Percentiles rank a stretch among this genome's conserved stretches.
Conservation (phyloP, 495 filamentous ascomycete species). For the Aspergillus cavernicola region DNA sequence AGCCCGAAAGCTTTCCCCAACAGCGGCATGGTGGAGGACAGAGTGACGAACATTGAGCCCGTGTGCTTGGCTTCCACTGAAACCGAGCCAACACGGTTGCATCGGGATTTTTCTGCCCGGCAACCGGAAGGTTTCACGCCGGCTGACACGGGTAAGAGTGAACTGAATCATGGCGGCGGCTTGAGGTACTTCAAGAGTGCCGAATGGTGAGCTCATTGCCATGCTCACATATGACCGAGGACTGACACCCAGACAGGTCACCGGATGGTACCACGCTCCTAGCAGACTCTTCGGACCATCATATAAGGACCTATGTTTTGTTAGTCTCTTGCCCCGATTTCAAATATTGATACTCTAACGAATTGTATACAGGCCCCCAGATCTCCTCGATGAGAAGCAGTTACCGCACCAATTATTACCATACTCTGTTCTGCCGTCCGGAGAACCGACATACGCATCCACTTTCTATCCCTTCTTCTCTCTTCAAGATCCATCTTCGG, state of each 20-base stretch:
- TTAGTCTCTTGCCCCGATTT: constrained; percentile 23
- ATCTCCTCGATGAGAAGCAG: constrained; percentile 58
- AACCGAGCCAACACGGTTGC: neutral
- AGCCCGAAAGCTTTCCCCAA: neutral
- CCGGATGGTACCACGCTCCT: constrained; percentile 81
- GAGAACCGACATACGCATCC: constrained; percentile 68
- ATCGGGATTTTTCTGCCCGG: neutral
- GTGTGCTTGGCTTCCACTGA: neutral
- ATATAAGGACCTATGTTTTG: constrained; percentile 68
- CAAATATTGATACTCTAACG: constrained; percentile 7
- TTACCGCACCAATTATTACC: constrained; percentile 51
- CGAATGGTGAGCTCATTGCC: constrained; percentile 46
- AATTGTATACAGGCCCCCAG: constrained; percentile 45
- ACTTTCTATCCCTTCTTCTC: constrained; percentile 70
- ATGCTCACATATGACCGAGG: neutral
- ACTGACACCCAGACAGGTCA: constrained; percentile 43
- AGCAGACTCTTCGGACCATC: constrained; percentile 66
- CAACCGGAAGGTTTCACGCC: neutral
- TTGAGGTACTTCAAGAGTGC: constrained; percentile 55
- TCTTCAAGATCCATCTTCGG: constrained; percentile 61
- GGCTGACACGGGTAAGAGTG: neutral
- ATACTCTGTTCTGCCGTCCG: constrained; percentile 56
- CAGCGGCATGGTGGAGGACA: neutral
- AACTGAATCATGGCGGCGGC: neutral
- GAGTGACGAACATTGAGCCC: neutral